Conservation (phyloP, 2,329 filamentous ascomycete species). For the Aaosphaeria arxii region DNA sequence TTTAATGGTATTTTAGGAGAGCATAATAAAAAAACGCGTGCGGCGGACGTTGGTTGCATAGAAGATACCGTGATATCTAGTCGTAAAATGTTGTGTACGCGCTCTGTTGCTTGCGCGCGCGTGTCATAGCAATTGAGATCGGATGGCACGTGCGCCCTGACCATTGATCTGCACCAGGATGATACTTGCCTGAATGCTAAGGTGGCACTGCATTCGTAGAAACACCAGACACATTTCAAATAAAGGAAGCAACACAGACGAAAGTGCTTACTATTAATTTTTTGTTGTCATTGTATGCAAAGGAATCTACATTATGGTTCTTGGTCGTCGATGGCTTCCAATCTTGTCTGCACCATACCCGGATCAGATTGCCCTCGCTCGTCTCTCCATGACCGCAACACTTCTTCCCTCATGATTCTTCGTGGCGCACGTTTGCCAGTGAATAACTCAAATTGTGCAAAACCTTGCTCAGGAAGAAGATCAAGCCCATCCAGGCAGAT, state of each 20-base stretch:
- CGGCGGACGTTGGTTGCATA: no score
- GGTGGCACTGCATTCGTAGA: no score
- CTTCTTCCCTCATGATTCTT: slow-evolving; percentile 66
- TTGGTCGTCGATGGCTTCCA: slow-evolving; percentile 33
- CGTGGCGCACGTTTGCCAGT: slow-evolving; percentile 71
- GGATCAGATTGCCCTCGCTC: slow-evolving; percentile 28
- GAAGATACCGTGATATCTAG: no score
- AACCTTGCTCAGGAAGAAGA: slow-evolving; percentile 73
- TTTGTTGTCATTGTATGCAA: neutral
- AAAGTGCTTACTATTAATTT: neutral
- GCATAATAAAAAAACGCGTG: slow-evolving; percentile 1
- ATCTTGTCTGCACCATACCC: slow-evolving; percentile 29
- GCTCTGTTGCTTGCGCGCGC: neutral
- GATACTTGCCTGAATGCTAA: neutral
- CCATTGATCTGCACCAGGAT: slow-evolving; percentile 1
- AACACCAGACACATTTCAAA: no score
- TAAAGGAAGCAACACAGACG: neutral
- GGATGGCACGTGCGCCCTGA: neutral
- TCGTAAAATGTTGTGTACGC: no score
- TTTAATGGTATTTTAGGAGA: neutral
- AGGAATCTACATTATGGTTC: slow-evolving; percentile 18
- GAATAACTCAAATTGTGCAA: slow-evolving; percentile 79
- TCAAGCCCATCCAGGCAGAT: slow-evolving; percentile 74
- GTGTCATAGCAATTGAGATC: slow-evolving; percentile 2
- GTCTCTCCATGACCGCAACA: slow-evolving; percentile 41